These are phyloP conservation scores for Penicillium sp. DNA, from an alignment of 2,329 filamentous ascomycete genomes.

Conservation along the genomic window DNA sequence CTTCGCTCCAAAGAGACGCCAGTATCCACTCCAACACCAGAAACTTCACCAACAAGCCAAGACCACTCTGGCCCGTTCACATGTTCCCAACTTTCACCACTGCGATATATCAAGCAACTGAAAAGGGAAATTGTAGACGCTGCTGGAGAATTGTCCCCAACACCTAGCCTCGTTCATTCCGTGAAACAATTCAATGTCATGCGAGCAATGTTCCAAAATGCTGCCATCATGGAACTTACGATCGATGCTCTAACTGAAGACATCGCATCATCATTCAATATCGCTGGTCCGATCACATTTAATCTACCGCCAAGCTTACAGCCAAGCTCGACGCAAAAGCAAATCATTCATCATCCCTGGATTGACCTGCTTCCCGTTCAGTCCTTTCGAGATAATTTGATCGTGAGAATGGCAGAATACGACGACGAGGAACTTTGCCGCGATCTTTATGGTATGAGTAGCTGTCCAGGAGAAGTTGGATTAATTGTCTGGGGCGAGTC, in stretches of 20 bases:
- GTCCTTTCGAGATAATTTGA: conserved; percentile 31
- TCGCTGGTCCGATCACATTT: conserved; percentile 15
- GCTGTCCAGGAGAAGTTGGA: conserved; percentile 17
- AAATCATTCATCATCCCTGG: conserved; percentile 35
- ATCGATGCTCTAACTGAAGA: conserved; percentile 21
- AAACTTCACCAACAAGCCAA: neutral
- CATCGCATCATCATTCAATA: conserved; percentile 25
- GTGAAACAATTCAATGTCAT: conserved; percentile 18
- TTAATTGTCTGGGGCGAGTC: conserved; percentile 37
- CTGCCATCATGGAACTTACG: conserved; percentile 20
- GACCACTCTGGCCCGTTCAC: neutral
- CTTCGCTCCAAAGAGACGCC: neutral
- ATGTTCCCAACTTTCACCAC: neutral
- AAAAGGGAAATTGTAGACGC: neutral
- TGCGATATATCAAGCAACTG: neutral
- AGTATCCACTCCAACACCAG: neutral
- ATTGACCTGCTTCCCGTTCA: conserved; percentile 35
- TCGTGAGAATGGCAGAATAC: conserved; percentile 18
- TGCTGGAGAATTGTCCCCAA: conserved; percentile 3
- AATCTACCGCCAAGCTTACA: conserved; percentile 23
- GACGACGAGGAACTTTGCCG: conserved; percentile 32
- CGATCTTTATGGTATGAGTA: conserved; percentile 24
- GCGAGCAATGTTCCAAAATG: conserved; percentile 20
- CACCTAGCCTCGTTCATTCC: neutral
- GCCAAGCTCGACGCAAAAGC: conserved; percentile 20